A percentile compares a stretch with the other conserved stretches of the same genome.
These are phyloP conservation scores for Penicillium longicatenatum DNA, from an alignment of 495 filamentous ascomycete species.

Conservation along the genomic window DNA sequence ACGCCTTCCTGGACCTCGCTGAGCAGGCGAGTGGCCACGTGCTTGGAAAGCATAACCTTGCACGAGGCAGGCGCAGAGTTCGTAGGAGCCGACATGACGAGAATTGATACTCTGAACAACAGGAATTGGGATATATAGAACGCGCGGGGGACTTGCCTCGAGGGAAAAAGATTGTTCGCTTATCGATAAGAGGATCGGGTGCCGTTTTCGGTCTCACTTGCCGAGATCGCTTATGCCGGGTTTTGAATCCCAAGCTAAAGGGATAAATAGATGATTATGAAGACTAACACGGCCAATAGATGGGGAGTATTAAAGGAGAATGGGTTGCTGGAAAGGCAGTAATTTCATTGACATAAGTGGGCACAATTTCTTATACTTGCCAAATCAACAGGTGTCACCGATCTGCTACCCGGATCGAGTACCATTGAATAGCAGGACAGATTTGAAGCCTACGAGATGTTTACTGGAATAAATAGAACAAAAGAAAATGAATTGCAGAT, in stretches of 20 bases:
- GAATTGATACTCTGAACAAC: slow-evolving; percentile 8
- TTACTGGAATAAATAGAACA: slow-evolving; percentile 17
- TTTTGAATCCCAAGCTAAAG: background rate
- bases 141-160: slow-evolving; percentile 26
- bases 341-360: background rate
- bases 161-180: slow-evolving; percentile 43
- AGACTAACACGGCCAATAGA: background rate
- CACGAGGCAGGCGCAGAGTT: slow-evolving; percentile 59
- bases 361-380: background rate
- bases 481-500: slow-evolving; percentile 36
- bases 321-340: background rate
- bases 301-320: background rate
- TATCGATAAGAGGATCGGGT: slow-evolving; percentile 45
- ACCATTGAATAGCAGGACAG: background rate
- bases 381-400: background rate
- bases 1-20: slow-evolving; percentile 74
- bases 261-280: background rate
- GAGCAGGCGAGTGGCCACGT: slow-evolving; percentile 78
- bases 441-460: background rate
- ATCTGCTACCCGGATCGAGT: background rate
- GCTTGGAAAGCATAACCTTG: slow-evolving; percentile 86
- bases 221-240: slow-evolving; percentile 8
- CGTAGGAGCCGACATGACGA: slow-evolving; percentile 39
- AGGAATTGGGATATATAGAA: slow-evolving; percentile 12
- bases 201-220: slow-evolving; percentile 38